Conservation (phyloP, 2,329 filamentous ascomycete species). For the Aspergillus udagawae region DNA sequence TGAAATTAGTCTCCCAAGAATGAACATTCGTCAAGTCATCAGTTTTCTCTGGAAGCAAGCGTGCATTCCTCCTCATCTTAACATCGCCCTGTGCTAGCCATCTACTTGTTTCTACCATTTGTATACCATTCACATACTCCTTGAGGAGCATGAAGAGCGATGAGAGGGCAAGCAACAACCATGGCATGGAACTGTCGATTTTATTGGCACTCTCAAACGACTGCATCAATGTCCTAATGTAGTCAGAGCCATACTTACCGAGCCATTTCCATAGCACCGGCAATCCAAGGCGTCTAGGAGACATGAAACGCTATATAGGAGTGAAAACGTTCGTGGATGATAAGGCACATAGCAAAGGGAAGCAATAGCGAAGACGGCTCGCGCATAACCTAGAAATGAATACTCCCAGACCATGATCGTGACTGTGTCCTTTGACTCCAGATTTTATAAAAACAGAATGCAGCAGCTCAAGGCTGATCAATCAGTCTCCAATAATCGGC, state of each 20-base stretch:
- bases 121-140: constrained; percentile 84
- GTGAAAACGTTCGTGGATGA: too few relatives aligned
- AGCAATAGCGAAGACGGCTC: too few relatives aligned
- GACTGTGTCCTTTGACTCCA: too few relatives aligned
- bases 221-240: background rate
- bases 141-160: constrained; percentile 81
- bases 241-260: constrained; percentile 37
- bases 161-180: constrained; percentile 72
- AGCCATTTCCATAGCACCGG: constrained; percentile 90
- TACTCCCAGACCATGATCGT: too few relatives aligned
- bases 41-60: background rate
- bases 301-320: too few relatives aligned
- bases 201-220: constrained; percentile 62
- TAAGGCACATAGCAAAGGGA: too few relatives aligned
- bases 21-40: background rate
- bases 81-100: constrained; percentile 85
- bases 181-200: constrained; percentile 67
- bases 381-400: too few relatives aligned
- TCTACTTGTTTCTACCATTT: constrained; percentile 83
- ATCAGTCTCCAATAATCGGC: too few relatives aligned
- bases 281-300: too few relatives aligned
- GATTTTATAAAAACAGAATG: too few relatives aligned
- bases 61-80: constrained; percentile 3
- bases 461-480: too few relatives aligned
- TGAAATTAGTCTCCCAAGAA: too few relatives aligned